Evolutionary conservation across 116 monocot species (phyloP).

Genomic region (Iris pallida): DNA sequence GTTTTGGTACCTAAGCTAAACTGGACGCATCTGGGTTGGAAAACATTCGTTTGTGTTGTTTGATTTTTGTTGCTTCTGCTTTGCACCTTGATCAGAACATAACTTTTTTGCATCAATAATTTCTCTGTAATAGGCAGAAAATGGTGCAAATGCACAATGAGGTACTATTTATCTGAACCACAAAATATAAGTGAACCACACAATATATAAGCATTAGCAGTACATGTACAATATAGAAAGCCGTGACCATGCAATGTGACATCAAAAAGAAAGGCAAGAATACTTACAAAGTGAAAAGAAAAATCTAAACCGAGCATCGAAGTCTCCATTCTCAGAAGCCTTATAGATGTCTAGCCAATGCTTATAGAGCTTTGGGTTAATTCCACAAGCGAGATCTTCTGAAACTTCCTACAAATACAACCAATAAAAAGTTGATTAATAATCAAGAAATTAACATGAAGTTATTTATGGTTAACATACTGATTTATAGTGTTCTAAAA

Average conservation of each 20-base stretch:
- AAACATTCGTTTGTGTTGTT: too few species aligned
- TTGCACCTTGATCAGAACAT: too few species aligned
- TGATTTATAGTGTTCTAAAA: too few species aligned
- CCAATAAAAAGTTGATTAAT: not conserved
- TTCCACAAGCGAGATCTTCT: slow-evolving; percentile 24
- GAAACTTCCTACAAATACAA: slow-evolving; percentile 36
- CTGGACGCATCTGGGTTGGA: too few species aligned
- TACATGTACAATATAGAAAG: too few species aligned
- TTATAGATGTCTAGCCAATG: slow-evolving; percentile 56
- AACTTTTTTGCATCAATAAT: not conserved
- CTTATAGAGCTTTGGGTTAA: slow-evolving; percentile 64
- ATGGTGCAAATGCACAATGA: not conserved
- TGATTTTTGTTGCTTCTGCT: too few species aligned
- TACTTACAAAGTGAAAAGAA: slow-evolving; percentile 89
- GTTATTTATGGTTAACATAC: too few species aligned
- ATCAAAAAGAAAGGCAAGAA: slow-evolving; percentile 4
- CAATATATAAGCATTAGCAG: too few species aligned
- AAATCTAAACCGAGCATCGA: slow-evolving; percentile 50
- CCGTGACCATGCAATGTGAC: not conserved
- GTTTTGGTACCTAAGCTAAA: too few species aligned
- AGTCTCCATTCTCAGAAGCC: slow-evolving; percentile 34
- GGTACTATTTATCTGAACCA: not conserved
- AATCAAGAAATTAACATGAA: too few species aligned
- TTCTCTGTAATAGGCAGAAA: not conserved
- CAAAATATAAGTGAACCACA: too few species aligned